Evolutionary conservation across 106 monocot species (phyloP).

Genomic region (Acorus gramineus): DNA sequence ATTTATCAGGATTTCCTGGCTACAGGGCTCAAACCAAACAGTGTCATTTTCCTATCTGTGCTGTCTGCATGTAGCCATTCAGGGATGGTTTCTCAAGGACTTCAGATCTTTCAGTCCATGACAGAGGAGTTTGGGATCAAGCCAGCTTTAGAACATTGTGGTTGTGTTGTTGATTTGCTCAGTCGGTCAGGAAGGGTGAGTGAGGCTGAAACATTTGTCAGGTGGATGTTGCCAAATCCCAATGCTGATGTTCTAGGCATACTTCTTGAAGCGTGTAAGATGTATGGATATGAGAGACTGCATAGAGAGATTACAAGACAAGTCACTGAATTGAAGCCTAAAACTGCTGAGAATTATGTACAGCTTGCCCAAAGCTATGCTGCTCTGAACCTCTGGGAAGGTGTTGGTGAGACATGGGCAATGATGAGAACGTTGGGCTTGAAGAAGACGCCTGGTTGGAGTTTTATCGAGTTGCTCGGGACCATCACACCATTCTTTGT

Average conservation of each 20-base stretch:
- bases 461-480: conserved; percentile 48
- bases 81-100: conserved; percentile 24
- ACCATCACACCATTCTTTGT: conserved; percentile 39
- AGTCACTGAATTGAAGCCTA: conserved; percentile 32
- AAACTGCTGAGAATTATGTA: conserved; percentile 44
- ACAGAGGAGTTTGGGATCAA: conserved; percentile 12
- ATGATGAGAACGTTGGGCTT: conserved; percentile 49
- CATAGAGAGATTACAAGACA: conserved; percentile 36
- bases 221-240: conserved; percentile 15
- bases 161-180: conserved; percentile 31
- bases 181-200: conserved; percentile 23
- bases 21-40: conserved; percentile 27
- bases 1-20: conserved; percentile 17
- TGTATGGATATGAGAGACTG: conserved; percentile 3
- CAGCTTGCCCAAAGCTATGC: conserved; percentile 59
- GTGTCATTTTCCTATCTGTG: conserved; percentile 34
- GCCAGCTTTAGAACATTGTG: conserved; percentile 23
- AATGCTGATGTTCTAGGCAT: conserved; percentile 60
- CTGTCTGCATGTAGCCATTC: conserved; percentile 43
- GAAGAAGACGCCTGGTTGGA: conserved; percentile 73
- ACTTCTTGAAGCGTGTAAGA: conserved; percentile 56
- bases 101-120: conserved; percentile 26
- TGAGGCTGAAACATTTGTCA: conserved; percentile 23
- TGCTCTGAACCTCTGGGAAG: conserved; percentile 40
- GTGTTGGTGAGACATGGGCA: conserved; percentile 33